Base-by-base conservation (phyloP, 2,329 filamentous ascomycete genomes). In the Hypoxylon sp. region DNA sequence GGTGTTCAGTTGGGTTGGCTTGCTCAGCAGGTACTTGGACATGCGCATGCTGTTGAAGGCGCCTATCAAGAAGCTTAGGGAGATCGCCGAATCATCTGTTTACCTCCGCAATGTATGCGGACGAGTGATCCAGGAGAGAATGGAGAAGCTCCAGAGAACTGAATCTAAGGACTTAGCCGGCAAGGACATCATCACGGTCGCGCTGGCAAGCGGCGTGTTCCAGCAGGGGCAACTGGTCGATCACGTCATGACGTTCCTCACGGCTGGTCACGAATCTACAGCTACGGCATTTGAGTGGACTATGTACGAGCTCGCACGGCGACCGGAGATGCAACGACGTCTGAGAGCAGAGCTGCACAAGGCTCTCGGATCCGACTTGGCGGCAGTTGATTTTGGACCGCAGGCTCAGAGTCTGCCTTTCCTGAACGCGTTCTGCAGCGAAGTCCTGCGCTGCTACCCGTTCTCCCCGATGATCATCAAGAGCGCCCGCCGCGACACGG, bases 401-500 rank as follows among this genome's bases (percentile, higher is more conserved):
- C 43, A 66, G 19, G 32, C 43, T 10, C 56, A 67, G 54, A 58
- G 49, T 19, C 66, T 68, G 60, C 66, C 66, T 8, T 51, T 62
- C 20, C 59, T 66, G 30, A 59, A 68, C 48, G 59, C 67, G 17
- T 66, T 67, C 57, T 44, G 39, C 30, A 50, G 53, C 47, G 64
- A 69, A 26, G 53, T 52, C 39, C 56, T 59, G 32, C 62, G 68
- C 17, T 69, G 65, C 62, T 68, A 63, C 53, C 68, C 68, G 20
- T 67, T 67, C 15, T 64, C 69, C 37, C 59, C 61, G 13, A 56
- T 55, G 49, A 64, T 67, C 3, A 54, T 64, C 17, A 65, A 64
- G 28, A 60, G 54, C 10, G 57, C 68, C 5, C 54, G 56, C 10
- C 47, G 48, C n/a, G 62, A 69, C 34, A 66, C 67, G 6, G 81